Base-by-base conservation (phyloP, 352 stramenopile genomes). In the Saprolegnia diclina region DNA sequence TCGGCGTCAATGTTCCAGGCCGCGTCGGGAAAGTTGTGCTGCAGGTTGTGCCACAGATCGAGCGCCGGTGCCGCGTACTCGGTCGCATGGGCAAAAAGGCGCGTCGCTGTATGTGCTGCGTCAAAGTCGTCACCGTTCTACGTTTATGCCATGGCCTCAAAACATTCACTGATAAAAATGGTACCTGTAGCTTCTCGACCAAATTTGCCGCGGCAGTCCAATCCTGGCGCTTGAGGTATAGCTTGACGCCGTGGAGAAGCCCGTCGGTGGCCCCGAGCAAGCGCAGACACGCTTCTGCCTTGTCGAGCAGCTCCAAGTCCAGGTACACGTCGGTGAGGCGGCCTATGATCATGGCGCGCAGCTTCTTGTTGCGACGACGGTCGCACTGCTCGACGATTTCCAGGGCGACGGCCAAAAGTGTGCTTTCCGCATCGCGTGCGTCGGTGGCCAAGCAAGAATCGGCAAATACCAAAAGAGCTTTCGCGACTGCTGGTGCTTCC, bases 1-100 rank as follows among this genome's bases (percentile, higher is more conserved):
- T 69, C 63, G 4, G 50, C 6, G 10, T 69, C 63, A 61, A 69
- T 61, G 18, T 69, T 18, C 19, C 53, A 45, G 6, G 18, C 45
- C 7, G 53, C 14, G 10, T 35, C 29, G 35, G 63, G 63, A 62
- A 69, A 69, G 21, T 69, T 69, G 11, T 61, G 24, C 44, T 69
- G 53, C 10, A 69, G 38, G 5, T 52, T 61, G 13, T 69, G 42
- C n/a, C 21, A 57, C n/a, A 59, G 50, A 5, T 35, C 14, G 5
- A 61, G 22, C 32, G 46, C 45, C 14, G 53, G 62, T 18, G 22
- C 11, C 19, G 52, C 13, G 35, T 21, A 59, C 11, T 59, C 52
- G 35, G 52, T 59, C 16, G 52, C 52, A 24, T 19, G 24, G 19
- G 52, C 52, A 59, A 59, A 59, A 16, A 42, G 52, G 13, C 35